Conservation (phyloP, 768 basidiomycete species). For the Saitozyma sp. region DNA sequence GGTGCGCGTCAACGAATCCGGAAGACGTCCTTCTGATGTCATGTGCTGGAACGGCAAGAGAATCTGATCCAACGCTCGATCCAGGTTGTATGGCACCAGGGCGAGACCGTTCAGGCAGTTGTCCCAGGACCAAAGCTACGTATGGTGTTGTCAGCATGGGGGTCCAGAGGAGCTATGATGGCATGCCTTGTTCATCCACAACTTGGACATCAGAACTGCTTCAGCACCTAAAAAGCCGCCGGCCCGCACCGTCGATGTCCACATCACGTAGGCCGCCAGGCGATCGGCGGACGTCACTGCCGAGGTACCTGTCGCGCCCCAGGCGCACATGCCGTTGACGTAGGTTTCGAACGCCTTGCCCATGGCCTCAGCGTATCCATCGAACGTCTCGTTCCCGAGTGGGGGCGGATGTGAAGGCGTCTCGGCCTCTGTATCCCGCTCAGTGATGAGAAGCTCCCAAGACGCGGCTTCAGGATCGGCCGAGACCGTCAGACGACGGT, state of each 20-base stretch:
- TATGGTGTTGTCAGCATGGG: background rate
- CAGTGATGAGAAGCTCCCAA: constrained; percentile 2
- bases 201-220: constrained; percentile 2
- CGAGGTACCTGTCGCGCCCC: background rate
- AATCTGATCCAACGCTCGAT: background rate
- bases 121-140: constrained; percentile 5
- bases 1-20: background rate
- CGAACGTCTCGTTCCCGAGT: background rate
- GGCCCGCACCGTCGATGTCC: constrained; percentile 5
- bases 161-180: too few species aligned
- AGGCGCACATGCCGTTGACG: background rate
- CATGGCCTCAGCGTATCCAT: background rate
- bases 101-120: constrained; percentile 7
- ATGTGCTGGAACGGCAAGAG: background rate
- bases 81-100: background rate
- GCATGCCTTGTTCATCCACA: constrained; percentile 10
- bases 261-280: constrained; percentile 1
- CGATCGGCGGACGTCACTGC: background rate
- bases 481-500: background rate
- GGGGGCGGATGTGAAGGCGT: background rate
- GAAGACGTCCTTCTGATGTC: background rate
- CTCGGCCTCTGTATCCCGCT: constrained; percentile 1
- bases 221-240: background rate
- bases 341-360: background rate
- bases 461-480: background rate